Evolutionary conservation across 306 rosid species (phyloP).

Genomic region (Fagus crenata): DNA sequence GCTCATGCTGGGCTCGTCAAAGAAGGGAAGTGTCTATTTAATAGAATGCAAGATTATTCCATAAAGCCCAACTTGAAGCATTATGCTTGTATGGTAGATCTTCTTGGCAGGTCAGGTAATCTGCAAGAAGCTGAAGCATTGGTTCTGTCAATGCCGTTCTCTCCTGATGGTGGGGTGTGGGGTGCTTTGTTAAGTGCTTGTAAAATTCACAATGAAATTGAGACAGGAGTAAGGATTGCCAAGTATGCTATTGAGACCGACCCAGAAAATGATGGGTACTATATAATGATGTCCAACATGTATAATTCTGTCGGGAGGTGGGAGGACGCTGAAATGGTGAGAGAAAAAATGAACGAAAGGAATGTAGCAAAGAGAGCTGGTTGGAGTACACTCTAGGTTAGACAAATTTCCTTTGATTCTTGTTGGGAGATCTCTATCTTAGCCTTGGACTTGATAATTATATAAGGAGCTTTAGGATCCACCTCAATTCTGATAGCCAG

Average conservation of each 20-base stretch:
- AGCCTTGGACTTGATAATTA: not conserved
- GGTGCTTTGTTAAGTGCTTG: slow-evolving; percentile 79
- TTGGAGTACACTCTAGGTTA: slow-evolving; percentile 49
- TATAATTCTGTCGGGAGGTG: slow-evolving; percentile 69
- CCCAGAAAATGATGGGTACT: slow-evolving; percentile 75
- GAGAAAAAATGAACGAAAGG: slow-evolving; percentile 55
- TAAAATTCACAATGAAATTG: slow-evolving; percentile 58
- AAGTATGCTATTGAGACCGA: slow-evolving; percentile 59
- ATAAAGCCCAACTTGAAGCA: slow-evolving; percentile 67
- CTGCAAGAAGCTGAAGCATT: slow-evolving; percentile 68
- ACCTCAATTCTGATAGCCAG: not conserved
- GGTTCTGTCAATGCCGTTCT: slow-evolving; percentile 70
- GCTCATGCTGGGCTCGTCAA: slow-evolving; percentile 64
- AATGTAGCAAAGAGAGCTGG: slow-evolving; percentile 63
- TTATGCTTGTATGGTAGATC: slow-evolving; percentile 83
- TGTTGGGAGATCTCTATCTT: slow-evolving; percentile 11
- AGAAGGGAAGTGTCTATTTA: slow-evolving; percentile 61
- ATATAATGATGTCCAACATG: slow-evolving; percentile 61
- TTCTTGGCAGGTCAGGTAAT: slow-evolving; percentile 69
- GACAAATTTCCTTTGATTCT: not conserved
- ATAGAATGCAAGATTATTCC: slow-evolving; percentile 50
- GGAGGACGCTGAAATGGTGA: slow-evolving; percentile 72
- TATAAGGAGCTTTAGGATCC: not conserved
- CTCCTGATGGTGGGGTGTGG: slow-evolving; percentile 75
- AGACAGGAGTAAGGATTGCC: slow-evolving; percentile 65